Conservation (phyloP, 371 early-diverging fungal species). For the Mucor mucedo region DNA sequence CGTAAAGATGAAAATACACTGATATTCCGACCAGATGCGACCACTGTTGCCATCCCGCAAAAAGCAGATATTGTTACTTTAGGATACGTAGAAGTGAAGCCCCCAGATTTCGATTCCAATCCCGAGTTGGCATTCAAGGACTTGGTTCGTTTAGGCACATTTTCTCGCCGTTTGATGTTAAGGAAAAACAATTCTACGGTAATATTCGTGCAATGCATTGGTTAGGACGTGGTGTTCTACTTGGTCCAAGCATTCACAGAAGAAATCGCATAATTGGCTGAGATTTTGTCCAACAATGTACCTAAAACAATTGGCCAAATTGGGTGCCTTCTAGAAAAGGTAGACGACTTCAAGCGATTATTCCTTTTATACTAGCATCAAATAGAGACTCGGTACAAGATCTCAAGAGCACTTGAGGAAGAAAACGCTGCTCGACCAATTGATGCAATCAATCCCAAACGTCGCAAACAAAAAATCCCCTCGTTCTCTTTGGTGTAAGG, state of each 20-base stretch:
- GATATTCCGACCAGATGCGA: constrained; percentile 18
- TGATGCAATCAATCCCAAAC: constrained; percentile 15
- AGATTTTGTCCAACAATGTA: constrained; percentile 14
- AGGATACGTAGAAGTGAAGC: constrained; percentile 25
- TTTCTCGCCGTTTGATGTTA: constrained; percentile 23
- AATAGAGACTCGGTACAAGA: constrained; percentile 16
- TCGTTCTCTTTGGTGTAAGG: constrained; percentile 22
- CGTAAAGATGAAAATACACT: constrained; percentile 25
- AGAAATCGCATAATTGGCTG: constrained; percentile 14
- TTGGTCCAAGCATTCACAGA: constrained; percentile 10
- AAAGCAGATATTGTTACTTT: constrained; percentile 20
- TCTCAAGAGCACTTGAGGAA: constrained; percentile 16
- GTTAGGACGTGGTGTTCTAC: constrained; percentile 18
- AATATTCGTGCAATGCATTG: constrained; percentile 16
- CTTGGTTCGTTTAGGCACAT: constrained; percentile 19
- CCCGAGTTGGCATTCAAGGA: constrained; percentile 23
- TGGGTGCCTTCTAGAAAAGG: constrained; percentile 14
- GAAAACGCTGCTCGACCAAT: constrained; percentile 11
- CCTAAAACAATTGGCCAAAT: constrained; percentile 13
- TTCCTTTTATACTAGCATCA: constrained; percentile 20
- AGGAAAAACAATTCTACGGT: constrained; percentile 19
- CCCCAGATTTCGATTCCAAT: constrained; percentile 16
- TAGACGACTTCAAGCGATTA: constrained; percentile 19
- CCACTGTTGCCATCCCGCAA: constrained; percentile 13
- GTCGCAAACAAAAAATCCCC: constrained; percentile 23